phyloP scores from a whole-genome alignment of 371 early-diverging fungal genomes.

The Actinomucor elegans region DNA sequence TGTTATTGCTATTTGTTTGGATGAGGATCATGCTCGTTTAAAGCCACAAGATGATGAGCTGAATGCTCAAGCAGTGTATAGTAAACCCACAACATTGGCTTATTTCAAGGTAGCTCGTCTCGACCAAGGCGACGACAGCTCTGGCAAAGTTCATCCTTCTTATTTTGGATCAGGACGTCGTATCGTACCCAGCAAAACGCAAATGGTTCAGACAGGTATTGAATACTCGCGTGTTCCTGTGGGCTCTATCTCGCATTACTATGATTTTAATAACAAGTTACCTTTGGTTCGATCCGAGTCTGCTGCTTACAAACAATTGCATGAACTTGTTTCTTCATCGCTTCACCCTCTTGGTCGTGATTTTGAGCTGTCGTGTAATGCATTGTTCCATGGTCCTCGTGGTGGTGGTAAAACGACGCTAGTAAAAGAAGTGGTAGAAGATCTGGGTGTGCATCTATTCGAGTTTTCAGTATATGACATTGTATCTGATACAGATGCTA shows the following conservation, averaged over 20 bases:
- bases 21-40: constrained; percentile 42
- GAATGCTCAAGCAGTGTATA: not conserved
- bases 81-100: constrained; percentile 38
- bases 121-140: constrained; percentile 13
- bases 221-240: constrained; percentile 63
- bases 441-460: constrained; percentile 74
- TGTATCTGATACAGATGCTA: constrained; percentile 77
- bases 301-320: constrained; percentile 36
- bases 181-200: constrained; percentile 59
- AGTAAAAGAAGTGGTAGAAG: constrained; percentile 62
- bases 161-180: constrained; percentile 47
- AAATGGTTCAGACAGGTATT: constrained; percentile 68
- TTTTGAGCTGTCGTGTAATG: constrained; percentile 71
- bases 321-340: constrained; percentile 65
- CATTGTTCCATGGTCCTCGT: constrained; percentile 76
- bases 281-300: constrained; percentile 33
- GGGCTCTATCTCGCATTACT: constrained; percentile 40
- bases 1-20: constrained; percentile 68
- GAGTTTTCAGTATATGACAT: constrained; percentile 78
- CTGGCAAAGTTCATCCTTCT: constrained; percentile 30
- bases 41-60: constrained; percentile 19
- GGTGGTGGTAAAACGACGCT: constrained; percentile 85
- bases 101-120: constrained; percentile 59
- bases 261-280: constrained; percentile 29
- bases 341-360: constrained; percentile 73